Base-by-base conservation (phyloP, 495 filamentous ascomycete species). In the Schizothecium vesticola region DNA sequence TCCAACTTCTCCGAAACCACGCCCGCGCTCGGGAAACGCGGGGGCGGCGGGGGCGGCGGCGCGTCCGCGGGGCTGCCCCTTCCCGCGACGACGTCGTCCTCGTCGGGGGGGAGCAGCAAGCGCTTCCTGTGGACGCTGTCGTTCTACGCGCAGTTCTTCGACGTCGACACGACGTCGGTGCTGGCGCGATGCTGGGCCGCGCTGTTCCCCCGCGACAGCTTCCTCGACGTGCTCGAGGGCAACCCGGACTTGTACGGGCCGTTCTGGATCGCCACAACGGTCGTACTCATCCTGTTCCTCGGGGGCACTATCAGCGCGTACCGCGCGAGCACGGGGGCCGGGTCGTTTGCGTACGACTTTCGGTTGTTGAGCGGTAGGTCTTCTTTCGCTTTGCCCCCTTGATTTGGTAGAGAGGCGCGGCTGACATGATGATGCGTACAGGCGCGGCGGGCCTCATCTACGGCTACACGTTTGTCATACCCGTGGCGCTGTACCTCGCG, bases 211-310 rank as follows among this genome's bases (percentile, higher is more conserved):
- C 88, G 92, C 62, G 88, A 88, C 60, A 97, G 96, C 82, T 99
- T 99, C 79, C 88, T 99, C 67, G 95, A 99, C 74, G 91, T 97
- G 36, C 84, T 97, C 7, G 95, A 97, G 72, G 95, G 93, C n/a
- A 97, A 97, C 76, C 92, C 95, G 22, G 95, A 99, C 76, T 84
- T 99, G 65, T 99, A 99, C 82, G 87, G 86, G 2, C 95, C 95
- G 4, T 91, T 98, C 78, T 99, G 95, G 95, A 97, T 99, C 80
- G 96, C 96, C 12, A 98, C 95, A 1, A 97, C 95, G 3, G 96
- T 99, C 21, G 90, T 99, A 24, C 85, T 99, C 70, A 97, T 98
- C 61, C 82, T 99, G 56, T 99, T 99, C 78, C 76, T 99, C 68
- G 93, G 93, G 7, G 95, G 94, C 22, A 98, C 96, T 0, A 96